phyloP scores from a whole-genome alignment of 1,284 basidiomycete species.

The Sanguinoderma infundibulare region DNA sequence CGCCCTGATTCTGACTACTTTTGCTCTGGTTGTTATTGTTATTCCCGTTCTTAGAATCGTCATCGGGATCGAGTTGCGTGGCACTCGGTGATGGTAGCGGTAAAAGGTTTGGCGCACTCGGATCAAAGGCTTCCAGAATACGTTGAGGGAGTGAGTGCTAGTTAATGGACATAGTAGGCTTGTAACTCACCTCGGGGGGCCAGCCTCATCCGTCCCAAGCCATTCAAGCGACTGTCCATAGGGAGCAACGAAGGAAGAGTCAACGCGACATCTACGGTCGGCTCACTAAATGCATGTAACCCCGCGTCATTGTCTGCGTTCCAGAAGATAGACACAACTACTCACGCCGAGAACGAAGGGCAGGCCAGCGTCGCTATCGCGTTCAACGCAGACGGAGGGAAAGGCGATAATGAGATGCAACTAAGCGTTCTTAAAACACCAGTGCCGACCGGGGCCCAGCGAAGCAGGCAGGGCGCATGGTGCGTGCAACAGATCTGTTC shows the following conservation, averaged over 20 bases:
- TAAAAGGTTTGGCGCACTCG: not conserved
- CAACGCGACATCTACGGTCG: not conserved
- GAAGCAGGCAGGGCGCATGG: conserved; percentile 5
- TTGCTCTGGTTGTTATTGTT: not conserved
- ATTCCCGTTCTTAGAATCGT: not conserved
- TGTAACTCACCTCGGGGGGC: conserved; percentile 6
- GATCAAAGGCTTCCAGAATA: not conserved
- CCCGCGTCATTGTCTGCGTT: not conserved
- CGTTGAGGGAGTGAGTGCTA: not conserved
- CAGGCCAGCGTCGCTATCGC: not conserved
- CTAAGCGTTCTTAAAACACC: not conserved
- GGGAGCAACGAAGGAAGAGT: not conserved
- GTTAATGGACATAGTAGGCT: too few relatives aligned
- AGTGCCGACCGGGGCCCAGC: not conserved
- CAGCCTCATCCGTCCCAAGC: not conserved
- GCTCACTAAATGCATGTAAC: not conserved
- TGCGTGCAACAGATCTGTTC: conserved; percentile 7
- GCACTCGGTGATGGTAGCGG: not conserved
- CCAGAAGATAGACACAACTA: not conserved
- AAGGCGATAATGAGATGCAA: not conserved
- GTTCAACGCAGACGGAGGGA: conserved; percentile 1
- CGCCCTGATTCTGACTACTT: not conserved
- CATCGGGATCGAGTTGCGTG: not conserved
- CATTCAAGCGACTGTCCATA: conserved; percentile 1
- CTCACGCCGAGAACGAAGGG: conserved; percentile 2